Evolutionary conservation across 176 grass and related monocot genomes (phyloP).

Genomic region (Eragrostis curvula): DNA sequence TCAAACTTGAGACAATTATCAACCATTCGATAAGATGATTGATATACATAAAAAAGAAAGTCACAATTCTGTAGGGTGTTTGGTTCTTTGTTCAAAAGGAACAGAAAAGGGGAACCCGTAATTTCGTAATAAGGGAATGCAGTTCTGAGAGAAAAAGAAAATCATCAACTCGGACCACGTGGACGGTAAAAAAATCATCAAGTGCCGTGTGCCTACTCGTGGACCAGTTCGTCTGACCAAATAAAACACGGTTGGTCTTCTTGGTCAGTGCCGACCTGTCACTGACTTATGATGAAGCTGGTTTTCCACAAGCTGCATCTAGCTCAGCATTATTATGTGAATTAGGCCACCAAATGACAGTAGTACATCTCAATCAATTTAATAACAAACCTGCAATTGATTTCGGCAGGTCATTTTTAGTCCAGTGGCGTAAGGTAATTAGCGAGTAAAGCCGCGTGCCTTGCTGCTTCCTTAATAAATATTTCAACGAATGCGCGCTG

Average conservation of each 20-base stretch:
- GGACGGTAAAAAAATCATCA: not conserved
- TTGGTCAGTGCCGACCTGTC: not conserved
- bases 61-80: no score
- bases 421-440: not conserved
- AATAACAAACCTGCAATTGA: not conserved
- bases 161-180: not conserved
- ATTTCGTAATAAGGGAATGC: no score
- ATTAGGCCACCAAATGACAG: not conserved
- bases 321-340: not conserved
- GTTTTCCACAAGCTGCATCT: not conserved
- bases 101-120: no score
- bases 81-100: no score
- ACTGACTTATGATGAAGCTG: not conserved
- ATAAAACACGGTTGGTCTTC: not conserved
- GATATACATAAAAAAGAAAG: no score
- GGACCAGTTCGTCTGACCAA: not conserved
- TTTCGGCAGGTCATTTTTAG: not conserved
- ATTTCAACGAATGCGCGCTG: not conserved
- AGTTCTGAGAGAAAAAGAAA: not conserved
- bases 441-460: not conserved
- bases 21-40: no score
- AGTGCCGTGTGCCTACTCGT: not conserved
- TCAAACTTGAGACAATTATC: no score
- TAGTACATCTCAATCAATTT: not conserved
- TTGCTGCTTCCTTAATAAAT: not conserved